These are phyloP conservation scores for Cladophialophora immunda DNA, from an alignment of 2,329 filamentous ascomycete species.

Conservation along the genomic window DNA sequence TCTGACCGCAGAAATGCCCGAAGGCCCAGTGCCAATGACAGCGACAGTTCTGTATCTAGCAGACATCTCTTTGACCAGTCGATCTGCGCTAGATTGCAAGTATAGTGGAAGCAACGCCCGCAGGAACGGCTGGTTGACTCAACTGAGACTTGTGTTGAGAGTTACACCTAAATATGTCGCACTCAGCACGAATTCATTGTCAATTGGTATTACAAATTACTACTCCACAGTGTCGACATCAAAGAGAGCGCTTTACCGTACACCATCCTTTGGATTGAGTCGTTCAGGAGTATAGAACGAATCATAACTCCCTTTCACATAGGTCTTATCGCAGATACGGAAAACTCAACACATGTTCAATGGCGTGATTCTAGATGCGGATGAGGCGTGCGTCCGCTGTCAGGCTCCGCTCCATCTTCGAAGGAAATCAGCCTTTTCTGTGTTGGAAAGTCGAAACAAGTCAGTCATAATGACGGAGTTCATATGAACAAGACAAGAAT, in stretches of 20 bases:
- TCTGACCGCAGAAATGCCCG: conserved; percentile 43
- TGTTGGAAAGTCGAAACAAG: neutral
- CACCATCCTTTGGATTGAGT: no score
- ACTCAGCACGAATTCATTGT: neutral
- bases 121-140: no score
- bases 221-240: conserved; percentile 2
- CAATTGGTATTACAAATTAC: neutral
- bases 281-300: no score
- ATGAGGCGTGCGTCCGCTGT: conserved; percentile 2
- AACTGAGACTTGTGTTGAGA: no score
- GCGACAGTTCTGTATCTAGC: conserved; percentile 29
- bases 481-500: no score
- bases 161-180: neutral
- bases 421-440: neutral
- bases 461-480: neutral
- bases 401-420: neutral
- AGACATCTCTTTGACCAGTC: neutral
- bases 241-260: neutral
- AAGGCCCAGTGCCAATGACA: conserved; percentile 45
- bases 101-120: neutral
- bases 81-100: neutral
- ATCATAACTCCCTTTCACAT: no score
- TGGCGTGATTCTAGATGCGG: conserved; percentile 5
- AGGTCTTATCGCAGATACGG: neutral
- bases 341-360: neutral